Percentiles rank a stretch among this genome's conserved stretches.
Evolutionary conservation across 1,139 yeast genomes (phyloP).

Genomic region (Citeromyces hawaiiensis): DNA sequence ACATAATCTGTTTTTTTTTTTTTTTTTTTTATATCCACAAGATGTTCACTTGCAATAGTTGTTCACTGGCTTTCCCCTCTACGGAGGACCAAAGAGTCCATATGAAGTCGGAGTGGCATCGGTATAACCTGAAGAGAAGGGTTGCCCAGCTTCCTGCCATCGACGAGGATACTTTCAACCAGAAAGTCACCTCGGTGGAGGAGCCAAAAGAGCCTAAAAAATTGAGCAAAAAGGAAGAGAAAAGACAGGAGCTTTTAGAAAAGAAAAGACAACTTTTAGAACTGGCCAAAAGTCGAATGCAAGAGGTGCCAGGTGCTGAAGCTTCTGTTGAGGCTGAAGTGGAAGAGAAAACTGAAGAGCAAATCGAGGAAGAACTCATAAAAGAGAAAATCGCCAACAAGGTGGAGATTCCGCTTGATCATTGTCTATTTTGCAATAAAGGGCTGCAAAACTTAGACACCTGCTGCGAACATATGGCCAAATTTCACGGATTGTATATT

Average conservation of each 20-base stretch:
- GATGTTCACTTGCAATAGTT: slow-evolving; percentile 71
- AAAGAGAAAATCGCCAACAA: slow-evolving; percentile 43
- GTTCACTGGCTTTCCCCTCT: slow-evolving; percentile 63
- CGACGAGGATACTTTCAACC: slow-evolving; percentile 36
- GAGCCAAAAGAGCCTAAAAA: slow-evolving; percentile 15
- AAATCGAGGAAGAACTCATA: slow-evolving; percentile 26
- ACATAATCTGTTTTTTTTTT: neutral
- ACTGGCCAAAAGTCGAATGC: slow-evolving; percentile 44
- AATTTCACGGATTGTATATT: slow-evolving; percentile 67
- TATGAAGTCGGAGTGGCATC: slow-evolving; percentile 95
- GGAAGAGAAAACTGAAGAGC: slow-evolving; percentile 5
- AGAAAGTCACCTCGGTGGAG: slow-evolving; percentile 7
- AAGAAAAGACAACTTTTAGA: slow-evolving; percentile 50
- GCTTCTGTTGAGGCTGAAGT: slow-evolving; percentile 4
- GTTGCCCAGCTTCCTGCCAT: slow-evolving; percentile 80
- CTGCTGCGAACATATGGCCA: slow-evolving; percentile 66
- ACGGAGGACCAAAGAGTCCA: slow-evolving; percentile 79
- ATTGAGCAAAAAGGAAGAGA: slow-evolving; percentile 46
- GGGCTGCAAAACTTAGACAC: slow-evolving; percentile 33
- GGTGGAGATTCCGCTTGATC: slow-evolving; percentile 58
- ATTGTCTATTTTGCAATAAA: slow-evolving; percentile 69
- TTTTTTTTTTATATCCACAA: neutral
- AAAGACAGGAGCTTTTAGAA: slow-evolving; percentile 45
- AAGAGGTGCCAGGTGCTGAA: slow-evolving; percentile 11
- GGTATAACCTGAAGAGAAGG: slow-evolving; percentile 83